phyloP scores from a whole-genome alignment of 441 rosid genomes.

The Geranium incanum region DNA sequence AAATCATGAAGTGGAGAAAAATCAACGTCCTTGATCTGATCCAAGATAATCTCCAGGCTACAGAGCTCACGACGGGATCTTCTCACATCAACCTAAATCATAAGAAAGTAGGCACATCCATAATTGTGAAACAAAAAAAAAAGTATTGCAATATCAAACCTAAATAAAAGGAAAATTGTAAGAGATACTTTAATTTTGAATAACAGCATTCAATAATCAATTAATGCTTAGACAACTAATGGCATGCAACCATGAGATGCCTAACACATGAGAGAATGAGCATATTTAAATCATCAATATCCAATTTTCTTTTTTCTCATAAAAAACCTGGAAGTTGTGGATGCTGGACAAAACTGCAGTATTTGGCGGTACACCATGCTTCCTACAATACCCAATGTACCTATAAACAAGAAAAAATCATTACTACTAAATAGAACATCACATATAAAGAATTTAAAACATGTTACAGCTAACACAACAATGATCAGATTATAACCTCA shows the following conservation, averaged over 20 bases:
- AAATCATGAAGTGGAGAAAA: slow-evolving; percentile 62
- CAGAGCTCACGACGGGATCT: slow-evolving; percentile 33
- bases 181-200: not conserved
- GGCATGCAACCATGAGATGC: not conserved
- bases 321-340: slow-evolving; percentile 22
- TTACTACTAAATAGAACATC: not conserved
- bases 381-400: slow-evolving; percentile 36
- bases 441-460: not conserved
- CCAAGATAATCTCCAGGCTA: slow-evolving; percentile 47
- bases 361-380: slow-evolving; percentile 49
- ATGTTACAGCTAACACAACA: too few species aligned
- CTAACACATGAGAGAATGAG: not conserved
- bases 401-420: slow-evolving; percentile 1
- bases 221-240: not conserved
- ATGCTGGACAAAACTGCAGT: slow-evolving; percentile 47
- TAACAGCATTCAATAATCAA: not conserved
- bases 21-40: slow-evolving; percentile 53
- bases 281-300: not conserved
- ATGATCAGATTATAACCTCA: not conserved
- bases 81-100: not conserved
- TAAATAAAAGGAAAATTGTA: not conserved
- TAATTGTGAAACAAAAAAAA: not conserved
- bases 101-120: not conserved
- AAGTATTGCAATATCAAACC: not conserved
- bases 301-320: not conserved